phyloP scores from a whole-genome alignment of 805 yeast species.

The Yarrowia bubula region DNA sequence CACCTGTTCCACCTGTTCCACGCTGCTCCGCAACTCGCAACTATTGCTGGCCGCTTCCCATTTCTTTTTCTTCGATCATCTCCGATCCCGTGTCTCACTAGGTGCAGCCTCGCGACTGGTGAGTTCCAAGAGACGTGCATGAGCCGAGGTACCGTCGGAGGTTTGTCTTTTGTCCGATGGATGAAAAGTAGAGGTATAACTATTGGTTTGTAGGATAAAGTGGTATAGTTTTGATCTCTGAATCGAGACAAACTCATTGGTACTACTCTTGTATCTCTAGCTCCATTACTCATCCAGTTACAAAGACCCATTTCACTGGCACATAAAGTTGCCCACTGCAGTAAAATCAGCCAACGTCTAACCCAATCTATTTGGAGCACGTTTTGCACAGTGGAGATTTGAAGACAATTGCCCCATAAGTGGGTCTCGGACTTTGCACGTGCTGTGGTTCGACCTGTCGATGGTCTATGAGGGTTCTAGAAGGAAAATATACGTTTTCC shows the following conservation, averaged over 20 bases:
- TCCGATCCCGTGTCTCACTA: neutral
- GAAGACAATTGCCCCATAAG: neutral
- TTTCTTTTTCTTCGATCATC: neutral
- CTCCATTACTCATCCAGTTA: neutral
- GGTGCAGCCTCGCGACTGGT: no score
- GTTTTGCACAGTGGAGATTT: neutral
- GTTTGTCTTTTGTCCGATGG: neutral
- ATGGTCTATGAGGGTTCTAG: neutral
- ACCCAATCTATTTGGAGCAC: neutral
- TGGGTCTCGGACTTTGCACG: neutral
- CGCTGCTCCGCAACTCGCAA: neutral
- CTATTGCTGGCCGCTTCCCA: neutral
- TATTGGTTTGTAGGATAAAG: no score
- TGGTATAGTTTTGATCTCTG: no score
- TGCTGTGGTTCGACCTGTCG: neutral
- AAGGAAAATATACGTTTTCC: neutral
- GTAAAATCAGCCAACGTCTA: neutral
- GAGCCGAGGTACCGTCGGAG: constrained; percentile 15
- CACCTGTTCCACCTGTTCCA: neutral
- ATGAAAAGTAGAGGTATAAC: no score
- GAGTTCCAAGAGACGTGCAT: neutral
- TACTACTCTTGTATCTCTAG: no score
- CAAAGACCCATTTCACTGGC: no score
- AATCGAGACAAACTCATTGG: neutral
- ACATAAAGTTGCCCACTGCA: neutral